Conservation (phyloP, 306 rosid species). For the Pterocarpus santalinus region DNA sequence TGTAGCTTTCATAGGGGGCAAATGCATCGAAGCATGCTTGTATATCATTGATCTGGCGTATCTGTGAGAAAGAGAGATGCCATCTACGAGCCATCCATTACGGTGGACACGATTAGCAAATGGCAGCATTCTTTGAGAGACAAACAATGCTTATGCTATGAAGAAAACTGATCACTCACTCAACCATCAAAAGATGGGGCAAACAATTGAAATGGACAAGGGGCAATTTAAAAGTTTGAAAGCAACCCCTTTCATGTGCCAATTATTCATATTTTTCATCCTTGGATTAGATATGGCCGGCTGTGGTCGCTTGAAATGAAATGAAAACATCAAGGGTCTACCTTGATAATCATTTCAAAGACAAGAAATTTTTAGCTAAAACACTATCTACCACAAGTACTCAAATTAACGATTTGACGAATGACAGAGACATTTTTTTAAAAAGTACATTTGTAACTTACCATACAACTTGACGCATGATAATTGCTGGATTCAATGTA, state of each 20-base stretch:
- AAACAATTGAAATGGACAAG: background rate
- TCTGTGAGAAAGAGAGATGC: constrained; percentile 2
- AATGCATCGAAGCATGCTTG: constrained; percentile 31
- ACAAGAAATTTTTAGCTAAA: background rate
- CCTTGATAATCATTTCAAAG: background rate
- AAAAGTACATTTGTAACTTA: constrained; percentile 2
- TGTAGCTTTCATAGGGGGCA: constrained; percentile 37
- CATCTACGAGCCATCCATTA: background rate
- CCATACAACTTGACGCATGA: background rate
- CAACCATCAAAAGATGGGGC: background rate
- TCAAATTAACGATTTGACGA: background rate
- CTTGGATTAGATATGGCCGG: background rate
- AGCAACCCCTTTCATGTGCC: background rate
- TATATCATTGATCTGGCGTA: background rate
- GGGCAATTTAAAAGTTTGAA: background rate
- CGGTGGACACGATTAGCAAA: constrained; percentile 3
- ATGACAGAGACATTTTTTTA: background rate
- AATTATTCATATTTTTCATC: constrained; percentile 2
- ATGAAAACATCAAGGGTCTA: background rate
- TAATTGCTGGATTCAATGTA: constrained; percentile 16
- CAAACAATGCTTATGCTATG: background rate
- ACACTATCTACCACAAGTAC: background rate
- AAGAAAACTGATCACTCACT: background rate
- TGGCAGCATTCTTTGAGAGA: constrained; percentile 2
- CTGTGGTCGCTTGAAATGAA: background rate